Base-by-base conservation (phyloP, 225 moss, liverwort and hornwort species). In the Physcomitrellopsis africana region DNA sequence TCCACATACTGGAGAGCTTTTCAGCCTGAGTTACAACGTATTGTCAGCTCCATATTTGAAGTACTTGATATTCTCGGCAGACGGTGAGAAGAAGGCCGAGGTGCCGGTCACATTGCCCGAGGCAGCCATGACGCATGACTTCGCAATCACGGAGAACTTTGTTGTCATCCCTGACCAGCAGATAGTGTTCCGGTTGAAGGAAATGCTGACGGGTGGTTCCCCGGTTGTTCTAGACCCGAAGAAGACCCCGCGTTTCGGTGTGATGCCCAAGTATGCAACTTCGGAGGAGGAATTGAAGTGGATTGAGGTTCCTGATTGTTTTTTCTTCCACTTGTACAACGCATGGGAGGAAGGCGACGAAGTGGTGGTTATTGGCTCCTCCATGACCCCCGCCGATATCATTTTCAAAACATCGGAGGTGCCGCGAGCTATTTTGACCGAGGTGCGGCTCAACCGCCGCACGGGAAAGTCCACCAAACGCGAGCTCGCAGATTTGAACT, bases 141-240 rank as follows among this genome's bases (percentile, higher is more conserved):
- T 97, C 77, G 94, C 96, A 12, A 85, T 97, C 79, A 97, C 96
- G 2, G 72, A 91, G 79, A 84, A 85, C 22, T 94, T 84, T 18
- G 94, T 93, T 9, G 87, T 97, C 3, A 94, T 97, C 55, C 96
- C 96, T 1, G 96, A 97, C 37, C 96, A 97, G 72, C 94, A 97
- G 80, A 92, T 97, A 14, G 87, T 94, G 42, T 97, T 97, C 23
- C 82, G 81, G 5, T 53, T 97, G 65, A 84, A 54, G 46, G 90
- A 90, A 73, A 88, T 97, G 96, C 77, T 97, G 1, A 84, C 65
- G 0, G 96, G 91, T 0, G 96, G 96, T 0, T 93, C 96, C 0
- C 96, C 96, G 4, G 91, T 97, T 1, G 76, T 97, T 16, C 44
- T 89, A 63, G 92, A 97, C 60, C 41, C 67, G 0, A 77, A 72